A percentile compares a stretch with the other conserved stretches of the same genome.
Evolutionary conservation across 2,329 filamentous ascomycete genomes (phyloP).

Genomic region (Purpureocillium lavendulum): DNA sequence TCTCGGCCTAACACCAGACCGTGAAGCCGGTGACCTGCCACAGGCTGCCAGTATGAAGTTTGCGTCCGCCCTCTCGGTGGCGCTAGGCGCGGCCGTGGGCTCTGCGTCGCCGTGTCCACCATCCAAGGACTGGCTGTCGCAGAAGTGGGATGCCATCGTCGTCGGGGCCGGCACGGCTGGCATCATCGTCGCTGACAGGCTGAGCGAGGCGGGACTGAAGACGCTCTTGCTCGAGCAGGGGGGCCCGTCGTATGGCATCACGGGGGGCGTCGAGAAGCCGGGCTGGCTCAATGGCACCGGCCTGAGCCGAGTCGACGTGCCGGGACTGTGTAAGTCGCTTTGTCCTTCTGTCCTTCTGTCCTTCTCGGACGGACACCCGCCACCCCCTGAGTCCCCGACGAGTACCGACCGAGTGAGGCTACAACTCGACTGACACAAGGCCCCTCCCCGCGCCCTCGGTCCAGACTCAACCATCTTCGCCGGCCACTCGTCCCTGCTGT

Average conservation of each 20-base stretch:
- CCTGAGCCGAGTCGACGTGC: conserved; percentile 43
- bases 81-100: too few species aligned
- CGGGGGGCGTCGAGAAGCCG: conserved; percentile 37
- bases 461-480: conserved; percentile 40
- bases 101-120: too few species aligned
- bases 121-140: conserved; percentile 6
- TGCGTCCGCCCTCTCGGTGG: too few species aligned
- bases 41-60: too few species aligned
- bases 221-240: conserved; percentile 44
- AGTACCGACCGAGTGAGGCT: too few species aligned
- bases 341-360: too few species aligned
- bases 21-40: too few species aligned
- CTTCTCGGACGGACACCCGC: too few species aligned
- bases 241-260: conserved; percentile 38
- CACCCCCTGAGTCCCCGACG: too few species aligned
- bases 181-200: conserved; percentile 40
- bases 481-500: conserved; percentile 29
- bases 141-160: conserved; percentile 25
- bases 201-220: conserved; percentile 42
- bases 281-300: conserved; percentile 37
- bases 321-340: conserved; percentile 32
- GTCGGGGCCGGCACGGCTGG: conserved; percentile 44
- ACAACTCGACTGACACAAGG: too few species aligned
- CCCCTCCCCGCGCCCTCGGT: not conserved
- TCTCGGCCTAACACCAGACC: too few species aligned